Percentiles rank a stretch among this genome's conserved stretches.
Conservation (phyloP, 495 filamentous ascomycete species). For the Schizothecium vesticola region DNA sequence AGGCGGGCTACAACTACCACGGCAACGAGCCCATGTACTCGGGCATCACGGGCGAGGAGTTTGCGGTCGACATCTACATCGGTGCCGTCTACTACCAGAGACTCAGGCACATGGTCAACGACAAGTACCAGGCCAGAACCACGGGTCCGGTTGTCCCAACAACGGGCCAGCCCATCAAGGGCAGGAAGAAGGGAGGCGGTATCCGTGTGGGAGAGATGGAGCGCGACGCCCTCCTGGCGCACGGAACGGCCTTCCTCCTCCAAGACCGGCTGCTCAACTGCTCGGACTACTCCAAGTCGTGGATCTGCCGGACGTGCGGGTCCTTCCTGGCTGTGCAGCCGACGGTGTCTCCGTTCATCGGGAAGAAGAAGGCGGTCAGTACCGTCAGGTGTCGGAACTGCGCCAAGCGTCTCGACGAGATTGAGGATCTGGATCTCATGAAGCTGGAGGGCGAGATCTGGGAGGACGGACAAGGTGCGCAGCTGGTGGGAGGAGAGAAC, state of each 20-base stretch:
- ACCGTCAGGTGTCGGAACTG: slow-evolving; percentile 78
- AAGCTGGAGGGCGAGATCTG: slow-evolving; percentile 68
- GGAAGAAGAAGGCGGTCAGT: slow-evolving; percentile 49
- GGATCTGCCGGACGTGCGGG: slow-evolving; percentile 84
- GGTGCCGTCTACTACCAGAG: slow-evolving; percentile 97
- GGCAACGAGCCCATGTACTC: slow-evolving; percentile 98
- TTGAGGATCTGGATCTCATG: slow-evolving; percentile 51
- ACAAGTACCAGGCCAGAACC: slow-evolving; percentile 97
- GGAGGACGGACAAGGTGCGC: slow-evolving; percentile 81
- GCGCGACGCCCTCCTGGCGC: slow-evolving; percentile 86
- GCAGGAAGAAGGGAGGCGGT: slow-evolving; percentile 89
- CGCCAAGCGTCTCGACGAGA: slow-evolving; percentile 55
- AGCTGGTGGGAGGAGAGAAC: slow-evolving; percentile 81
- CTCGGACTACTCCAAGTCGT: slow-evolving; percentile 79
- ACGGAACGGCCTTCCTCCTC: slow-evolving; percentile 89
- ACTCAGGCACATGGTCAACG: slow-evolving; percentile 97
- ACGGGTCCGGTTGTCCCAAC: slow-evolving; percentile 83
- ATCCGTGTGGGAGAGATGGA: slow-evolving; percentile 99
- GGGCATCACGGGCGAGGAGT: slow-evolving; percentile 90
- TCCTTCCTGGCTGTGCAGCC: slow-evolving; percentile 80
- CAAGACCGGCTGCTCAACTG: slow-evolving; percentile 96
- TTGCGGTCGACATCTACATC: slow-evolving; percentile 92
- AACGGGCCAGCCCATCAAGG: slow-evolving; percentile 96
- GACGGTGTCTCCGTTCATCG: slow-evolving; percentile 63
- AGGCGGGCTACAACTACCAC: slow-evolving; percentile 95